Evolutionary conservation across 1,284 basidiomycete genomes (phyloP), one percentile per base, ranked within the genome.

Genomic region (Irpex sp.): DNA sequence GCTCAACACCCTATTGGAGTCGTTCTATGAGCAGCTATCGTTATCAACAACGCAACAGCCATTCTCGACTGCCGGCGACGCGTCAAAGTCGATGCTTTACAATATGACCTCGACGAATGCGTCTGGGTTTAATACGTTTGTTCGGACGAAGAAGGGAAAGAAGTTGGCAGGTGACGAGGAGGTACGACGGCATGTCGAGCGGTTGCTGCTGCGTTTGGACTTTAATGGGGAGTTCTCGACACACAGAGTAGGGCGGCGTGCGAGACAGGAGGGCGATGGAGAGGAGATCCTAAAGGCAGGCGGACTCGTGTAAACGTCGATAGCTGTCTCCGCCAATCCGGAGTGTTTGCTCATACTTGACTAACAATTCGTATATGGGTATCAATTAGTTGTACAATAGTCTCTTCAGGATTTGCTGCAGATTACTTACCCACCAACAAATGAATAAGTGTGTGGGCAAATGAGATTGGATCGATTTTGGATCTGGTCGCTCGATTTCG

Each of bases 221-320:
- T 93, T 94, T 73, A 95, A 94, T 68, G 90, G 89, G 3, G 86
- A 83, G 56, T 85, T 94, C 70, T 93, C 89, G 15, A 83, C 79
- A 54, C 82, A 82, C 65, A 72, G 70, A 7, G 70, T 75, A 47
- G 70, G 70, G 51, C 69, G 71, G 57, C 65, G 58, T 37, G 62
- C 64, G 66, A 68, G 59, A 67, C 66, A 56, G 65, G 66, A 59
- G 63, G 69, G 66, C 59, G 68, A 66, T 58, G 77, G 66, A 26
- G 72, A 71, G 64, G 79, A 83, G 66, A 85, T 87, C 61, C 75
- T 88, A 61, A 79, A 76, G 68, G 79, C 72, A 61, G 73, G 71
- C 7, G 75, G 74, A 19, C 64, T 75, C 49, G 66, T 68, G 46
- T 73, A 71, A 66, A 31, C 39, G 39, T 46, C 39, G 58, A 17